Base-by-base conservation (phyloP, 2,329 filamentous ascomycete genomes). In the Fusarium sp. region DNA sequence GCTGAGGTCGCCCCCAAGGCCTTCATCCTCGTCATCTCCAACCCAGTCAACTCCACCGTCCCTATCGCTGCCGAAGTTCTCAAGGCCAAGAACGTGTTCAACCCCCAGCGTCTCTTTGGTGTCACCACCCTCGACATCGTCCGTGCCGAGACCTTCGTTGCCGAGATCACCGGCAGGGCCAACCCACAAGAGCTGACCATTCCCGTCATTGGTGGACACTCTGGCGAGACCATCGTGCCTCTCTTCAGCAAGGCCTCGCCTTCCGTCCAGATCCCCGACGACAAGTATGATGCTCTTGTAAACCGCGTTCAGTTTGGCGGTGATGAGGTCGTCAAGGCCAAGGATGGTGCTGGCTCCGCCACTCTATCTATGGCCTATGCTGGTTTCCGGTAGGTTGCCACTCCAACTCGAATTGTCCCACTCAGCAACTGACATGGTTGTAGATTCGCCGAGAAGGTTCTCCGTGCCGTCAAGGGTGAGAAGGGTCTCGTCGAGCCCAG, bases 121-220 rank as follows among this genome's bases (percentile, higher is more conserved):
- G 96, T 99, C 79, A 99, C 96, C 78, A 98, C 96, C 48, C 91
- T 99, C 74, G 96, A 99, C 81, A 94, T 99, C 76, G 96, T 99
- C 78, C 95, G 96, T 79, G 94, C 96, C 73, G 94, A 97, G 87
- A 97, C 94, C 71, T 99, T 99, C 79, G 92, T 97, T 64, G 91
- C 93, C 75, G 90, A 93, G 77, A 91, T 96, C 76, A 87, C 87
- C 66, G 94, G 94, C 82, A 89, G 92, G 83, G 88, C 90, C 79
- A 90, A 95, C 80, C 93, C 94, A 62, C 87, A 91, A 76, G 91
- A 94, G 80, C 87, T 94, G 72, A 92, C 85, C 72, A 91, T 99
- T 70, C 94, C 95, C 72, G 96, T 99, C 75, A 89, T 99, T 77
- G 96, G 96, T 77, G 96, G 96, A 67, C 96, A 99, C 89, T 97